phyloP scores from a whole-genome alignment of 306 rosid species.

The Ceratonia siliqua region DNA sequence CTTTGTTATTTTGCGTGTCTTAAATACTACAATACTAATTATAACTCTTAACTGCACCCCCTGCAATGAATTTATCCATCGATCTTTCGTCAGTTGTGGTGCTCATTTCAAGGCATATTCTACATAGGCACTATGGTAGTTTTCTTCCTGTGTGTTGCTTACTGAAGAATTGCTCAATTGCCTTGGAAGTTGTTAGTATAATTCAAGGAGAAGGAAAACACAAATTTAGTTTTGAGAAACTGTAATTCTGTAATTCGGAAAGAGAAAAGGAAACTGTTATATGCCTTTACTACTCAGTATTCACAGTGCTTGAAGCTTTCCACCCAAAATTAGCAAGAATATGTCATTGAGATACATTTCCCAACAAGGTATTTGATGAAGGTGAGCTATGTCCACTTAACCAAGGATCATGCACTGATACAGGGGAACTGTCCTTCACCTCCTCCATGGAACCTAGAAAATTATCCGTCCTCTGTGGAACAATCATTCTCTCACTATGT shows the following conservation, averaged over 20 bases:
- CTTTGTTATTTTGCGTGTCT: neutral
- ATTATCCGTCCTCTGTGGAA: constrained; percentile 41
- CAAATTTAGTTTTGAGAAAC: neutral
- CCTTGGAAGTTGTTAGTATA: constrained; percentile 23
- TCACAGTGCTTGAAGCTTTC: constrained; percentile 34
- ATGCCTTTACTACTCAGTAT: constrained; percentile 15
- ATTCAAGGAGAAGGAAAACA: neutral
- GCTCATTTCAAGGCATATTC: constrained; percentile 2
- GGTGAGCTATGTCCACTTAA: constrained; percentile 91
- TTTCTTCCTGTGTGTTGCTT: constrained; percentile 24
- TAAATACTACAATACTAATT: neutral
- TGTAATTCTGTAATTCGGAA: neutral
- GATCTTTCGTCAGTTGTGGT: neutral
- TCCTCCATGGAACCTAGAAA: constrained; percentile 48
- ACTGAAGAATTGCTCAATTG: constrained; percentile 17
- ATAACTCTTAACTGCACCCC: neutral
- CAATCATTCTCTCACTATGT: constrained; percentile 61
- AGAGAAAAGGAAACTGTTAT: neutral
- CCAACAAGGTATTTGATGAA: constrained; percentile 86
- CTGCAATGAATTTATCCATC: neutral
- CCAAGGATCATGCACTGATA: constrained; percentile 92
- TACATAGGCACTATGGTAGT: constrained; percentile 7
- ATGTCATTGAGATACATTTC: constrained; percentile 60
- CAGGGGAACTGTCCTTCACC: constrained; percentile 78
- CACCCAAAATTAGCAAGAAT: constrained; percentile 16